Evolutionary conservation across 2,329 filamentous ascomycete genomes (phyloP).

Genomic region (Clonostachys chloroleuca): DNA sequence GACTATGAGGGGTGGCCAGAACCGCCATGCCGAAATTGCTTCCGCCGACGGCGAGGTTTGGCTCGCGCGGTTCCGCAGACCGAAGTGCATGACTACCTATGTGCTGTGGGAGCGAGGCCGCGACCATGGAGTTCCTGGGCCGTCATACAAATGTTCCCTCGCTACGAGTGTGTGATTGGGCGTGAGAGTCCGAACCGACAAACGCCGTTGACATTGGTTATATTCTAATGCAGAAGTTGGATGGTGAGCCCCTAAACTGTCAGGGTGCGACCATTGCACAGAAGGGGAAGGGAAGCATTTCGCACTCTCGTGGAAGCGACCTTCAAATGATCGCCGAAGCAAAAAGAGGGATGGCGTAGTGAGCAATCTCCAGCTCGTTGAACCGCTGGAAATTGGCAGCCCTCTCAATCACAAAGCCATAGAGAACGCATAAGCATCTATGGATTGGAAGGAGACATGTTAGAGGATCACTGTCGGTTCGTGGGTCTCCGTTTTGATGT

Average conservation of each 20-base stretch:
- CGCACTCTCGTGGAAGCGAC: constrained; percentile 12
- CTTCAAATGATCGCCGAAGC: constrained; percentile 26
- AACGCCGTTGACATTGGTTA: constrained; percentile 31
- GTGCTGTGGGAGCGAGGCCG: constrained; percentile 24
- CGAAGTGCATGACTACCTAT: neutral
- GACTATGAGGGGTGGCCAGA: neutral
- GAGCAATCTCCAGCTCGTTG: too few species aligned
- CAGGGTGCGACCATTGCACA: constrained; percentile 21
- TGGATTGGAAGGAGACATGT: too few species aligned
- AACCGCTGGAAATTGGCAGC: too few species aligned
- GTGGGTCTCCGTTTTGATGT: too few species aligned
- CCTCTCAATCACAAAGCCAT: too few species aligned
- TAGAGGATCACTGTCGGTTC: too few species aligned
- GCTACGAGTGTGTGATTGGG: constrained; percentile 29
- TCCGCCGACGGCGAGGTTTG: neutral
- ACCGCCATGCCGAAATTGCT: neutral
- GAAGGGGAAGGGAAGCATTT: constrained; percentile 24
- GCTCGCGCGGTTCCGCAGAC: neutral
- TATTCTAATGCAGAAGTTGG: constrained; percentile 33
- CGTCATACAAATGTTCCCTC: constrained; percentile 22
- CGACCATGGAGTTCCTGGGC: constrained; percentile 31
- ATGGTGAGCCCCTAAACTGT: constrained; percentile 28
- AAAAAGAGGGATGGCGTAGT: constrained; percentile 9
- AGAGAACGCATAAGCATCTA: too few species aligned
- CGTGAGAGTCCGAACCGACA: constrained; percentile 11